Percentiles rank a stretch among this genome's conserved stretches.
These are phyloP conservation scores for Aspergillus sp. DNA, from an alignment of 2,329 filamentous ascomycete species.

Conservation along the genomic window DNA sequence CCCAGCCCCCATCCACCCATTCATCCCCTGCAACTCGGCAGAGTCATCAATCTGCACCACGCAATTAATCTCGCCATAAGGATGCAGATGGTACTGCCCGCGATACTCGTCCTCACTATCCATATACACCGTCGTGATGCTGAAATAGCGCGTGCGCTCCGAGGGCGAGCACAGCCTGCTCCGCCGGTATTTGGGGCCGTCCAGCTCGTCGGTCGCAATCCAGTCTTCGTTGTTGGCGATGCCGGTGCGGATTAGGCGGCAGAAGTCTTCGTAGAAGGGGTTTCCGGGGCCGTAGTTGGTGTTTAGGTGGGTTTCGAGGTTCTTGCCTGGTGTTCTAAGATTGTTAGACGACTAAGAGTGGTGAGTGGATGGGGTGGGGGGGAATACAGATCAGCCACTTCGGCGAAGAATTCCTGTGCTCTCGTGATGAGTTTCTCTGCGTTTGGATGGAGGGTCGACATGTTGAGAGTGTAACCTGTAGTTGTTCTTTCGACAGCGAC, in stretches of 20 bases:
- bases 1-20: conserved; percentile 56
- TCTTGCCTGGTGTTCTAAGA: conserved; percentile 47
- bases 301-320: conserved; percentile 47
- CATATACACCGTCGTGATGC: conserved; percentile 60
- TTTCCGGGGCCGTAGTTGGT: conserved; percentile 45
- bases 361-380: not conserved
- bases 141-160: conserved; percentile 51
- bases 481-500: too few relatives aligned
- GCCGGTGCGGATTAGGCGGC: conserved; percentile 39
- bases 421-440: conserved; percentile 6
- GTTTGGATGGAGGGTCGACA: conserved; percentile 4
- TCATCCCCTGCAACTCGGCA: conserved; percentile 56
- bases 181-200: conserved; percentile 50
- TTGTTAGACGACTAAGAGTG: not conserved
- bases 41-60: conserved; percentile 51
- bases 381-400: conserved; percentile 3
- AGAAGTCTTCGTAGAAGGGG: conserved; percentile 46
- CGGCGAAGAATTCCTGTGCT: conserved; percentile 6
- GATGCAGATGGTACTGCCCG: conserved; percentile 56
- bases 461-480: not conserved
- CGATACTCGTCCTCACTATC: conserved; percentile 50
- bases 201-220: conserved; percentile 45
- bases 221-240: conserved; percentile 43
- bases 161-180: conserved; percentile 49
- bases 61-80: conserved; percentile 58